Evolutionary conservation across 495 filamentous ascomycete species (phyloP).

Genomic region (Annulohypoxylon stygium): DNA sequence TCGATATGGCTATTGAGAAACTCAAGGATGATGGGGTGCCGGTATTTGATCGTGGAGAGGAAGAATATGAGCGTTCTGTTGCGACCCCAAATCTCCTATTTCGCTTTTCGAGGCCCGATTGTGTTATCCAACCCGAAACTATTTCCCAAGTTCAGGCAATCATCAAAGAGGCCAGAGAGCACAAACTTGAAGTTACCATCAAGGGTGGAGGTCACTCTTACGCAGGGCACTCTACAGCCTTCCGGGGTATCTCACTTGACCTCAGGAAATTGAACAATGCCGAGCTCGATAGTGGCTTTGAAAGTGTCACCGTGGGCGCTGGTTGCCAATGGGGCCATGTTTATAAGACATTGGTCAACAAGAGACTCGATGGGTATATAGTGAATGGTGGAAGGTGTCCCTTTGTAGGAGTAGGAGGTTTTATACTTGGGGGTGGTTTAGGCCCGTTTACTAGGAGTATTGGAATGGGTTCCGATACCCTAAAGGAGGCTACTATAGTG

Average conservation of each 20-base stretch:
- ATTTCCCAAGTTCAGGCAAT: conserved; percentile 19
- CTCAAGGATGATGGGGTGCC: conserved; percentile 10
- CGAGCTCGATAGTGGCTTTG: conserved; percentile 30
- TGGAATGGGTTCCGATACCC: conserved; percentile 46
- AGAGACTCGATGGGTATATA: conserved; percentile 33
- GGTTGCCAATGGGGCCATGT: conserved; percentile 36
- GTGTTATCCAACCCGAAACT: conserved; percentile 45
- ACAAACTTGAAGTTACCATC: conserved; percentile 36
- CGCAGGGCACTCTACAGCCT: conserved; percentile 43
- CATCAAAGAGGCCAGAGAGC: conserved; percentile 18
- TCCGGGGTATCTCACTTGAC: conserved; percentile 43
- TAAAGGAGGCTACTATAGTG: conserved; percentile 34
- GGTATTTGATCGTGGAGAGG: conserved; percentile 18
- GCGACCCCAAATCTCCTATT: conserved; percentile 47
- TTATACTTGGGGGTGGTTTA: conserved; percentile 45
- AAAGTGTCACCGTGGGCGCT: not conserved
- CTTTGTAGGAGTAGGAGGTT: conserved; percentile 48
- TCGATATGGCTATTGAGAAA: not conserved
- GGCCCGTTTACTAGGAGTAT: conserved; percentile 45
- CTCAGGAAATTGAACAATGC: conserved; percentile 35
- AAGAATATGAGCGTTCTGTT: conserved; percentile 37
- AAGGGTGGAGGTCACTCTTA: conserved; percentile 46
- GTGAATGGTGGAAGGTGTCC: conserved; percentile 50
- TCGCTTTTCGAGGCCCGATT: conserved; percentile 47
- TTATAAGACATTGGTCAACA: conserved; percentile 37